These are phyloP conservation scores for Plantago major DNA, from an alignment of 257 asterid species.

Conservation along the genomic window DNA sequence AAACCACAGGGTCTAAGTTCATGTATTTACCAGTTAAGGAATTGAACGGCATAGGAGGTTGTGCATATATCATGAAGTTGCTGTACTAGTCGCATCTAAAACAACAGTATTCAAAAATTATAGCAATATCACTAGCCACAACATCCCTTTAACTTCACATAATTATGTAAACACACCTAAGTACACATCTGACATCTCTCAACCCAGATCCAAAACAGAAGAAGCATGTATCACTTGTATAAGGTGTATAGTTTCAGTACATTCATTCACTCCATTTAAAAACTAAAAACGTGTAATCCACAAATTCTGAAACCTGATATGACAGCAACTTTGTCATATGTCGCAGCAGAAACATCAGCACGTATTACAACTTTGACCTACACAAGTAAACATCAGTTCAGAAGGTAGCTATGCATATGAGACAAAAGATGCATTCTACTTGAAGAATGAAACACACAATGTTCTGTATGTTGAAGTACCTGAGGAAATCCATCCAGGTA, in stretches of 20 bases:
- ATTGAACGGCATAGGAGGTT: no score
- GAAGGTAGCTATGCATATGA: constrained; percentile 11
- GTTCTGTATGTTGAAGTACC: constrained; percentile 33
- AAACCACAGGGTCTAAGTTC: no score
- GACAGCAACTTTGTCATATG: constrained; percentile 82
- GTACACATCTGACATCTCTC: no score
- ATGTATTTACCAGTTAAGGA: no score
- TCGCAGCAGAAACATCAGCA: constrained; percentile 73
- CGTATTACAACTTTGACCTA: constrained; percentile 93
- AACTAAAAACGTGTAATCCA: constrained; percentile 6
- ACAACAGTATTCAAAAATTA: no score
- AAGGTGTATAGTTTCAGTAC: constrained; percentile 1
- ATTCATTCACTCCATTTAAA: constrained; percentile 3
- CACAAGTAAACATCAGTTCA: constrained; percentile 14
- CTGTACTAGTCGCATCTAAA: no score
- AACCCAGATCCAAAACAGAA: no score
- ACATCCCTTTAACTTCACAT: no score
- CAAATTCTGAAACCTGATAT: constrained; percentile 62
- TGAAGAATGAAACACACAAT: constrained; percentile 10
- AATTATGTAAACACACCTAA: no score
- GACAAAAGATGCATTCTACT: background rate
- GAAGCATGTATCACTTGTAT: constrained; percentile 5
- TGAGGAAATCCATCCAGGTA: constrained; percentile 95
- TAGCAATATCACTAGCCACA: no score
- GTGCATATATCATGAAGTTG: no score